Evolutionary conservation across 768 basidiomycete species (phyloP), one percentile per base, ranked within the genome.

Genomic region (Leccinum aurantiacum): DNA sequence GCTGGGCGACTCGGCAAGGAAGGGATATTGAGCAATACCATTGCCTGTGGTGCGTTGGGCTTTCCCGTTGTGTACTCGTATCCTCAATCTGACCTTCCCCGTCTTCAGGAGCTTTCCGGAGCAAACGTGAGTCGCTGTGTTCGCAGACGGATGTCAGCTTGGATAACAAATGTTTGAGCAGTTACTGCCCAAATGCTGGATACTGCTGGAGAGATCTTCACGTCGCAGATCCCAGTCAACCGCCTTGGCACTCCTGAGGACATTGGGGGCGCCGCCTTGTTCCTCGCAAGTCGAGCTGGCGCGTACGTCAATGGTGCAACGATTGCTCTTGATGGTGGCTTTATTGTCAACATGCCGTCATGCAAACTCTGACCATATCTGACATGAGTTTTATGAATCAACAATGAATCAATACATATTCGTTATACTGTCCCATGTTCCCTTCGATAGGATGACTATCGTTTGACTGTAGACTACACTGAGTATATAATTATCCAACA

Each of bases 271-370:
- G 77, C 85, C 17, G 84, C 82, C 47, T 64, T 90, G 58, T 90
- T 81, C 77, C 76, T 90, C 15, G 76, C 84, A 13, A 82, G 83
- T 56, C 78, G 79, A 37, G 87, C 85, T 0, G 86, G 84, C 0
- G 78, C 83, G 19, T 89, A 80, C 71, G 79, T 89, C 50, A 89
- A 82, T 37, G 88, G 85, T 6, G 83, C 86, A 24, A 84, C 85
- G 6, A 80, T 88, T 50, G 74, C 81, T 10, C 69, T 89, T 48
- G 87, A 88, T 66, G 87, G 88, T 5, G 87, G 87, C 9, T 73
- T 74, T 52, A 66, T 84, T 25, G 81, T 84, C 48, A 65, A 69
- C 22, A 77, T 78, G 73, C 71, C 69, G 1, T 60, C 62, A 44
- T 67, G 68, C 58, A 76, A 75, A 61, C 70, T 78, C 27, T 53